Percentiles rank a stretch among this genome's conserved stretches.
phyloP scores from a whole-genome alignment of 495 filamentous ascomycete genomes.

The Elasticomyces elasticus region DNA sequence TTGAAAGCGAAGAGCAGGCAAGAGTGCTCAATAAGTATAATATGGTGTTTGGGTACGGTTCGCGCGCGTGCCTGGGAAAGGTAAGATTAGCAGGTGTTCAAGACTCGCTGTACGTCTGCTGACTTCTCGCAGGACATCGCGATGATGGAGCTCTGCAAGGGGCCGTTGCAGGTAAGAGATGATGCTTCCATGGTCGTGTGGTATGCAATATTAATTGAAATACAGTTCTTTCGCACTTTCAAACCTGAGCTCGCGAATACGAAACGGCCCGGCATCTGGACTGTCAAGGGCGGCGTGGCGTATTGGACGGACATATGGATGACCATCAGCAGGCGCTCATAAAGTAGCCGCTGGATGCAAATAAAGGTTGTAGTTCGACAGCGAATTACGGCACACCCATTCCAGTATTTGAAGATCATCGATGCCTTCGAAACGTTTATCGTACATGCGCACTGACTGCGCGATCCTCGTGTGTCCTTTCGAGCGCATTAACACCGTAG shows the following conservation, averaged over 20 bases:
- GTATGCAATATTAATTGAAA: background rate
- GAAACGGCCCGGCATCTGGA: slow-evolving; percentile 33
- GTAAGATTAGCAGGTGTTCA: background rate
- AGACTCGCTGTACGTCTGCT: background rate
- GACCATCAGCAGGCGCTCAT: slow-evolving; percentile 24
- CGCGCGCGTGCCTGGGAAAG: slow-evolving; percentile 44
- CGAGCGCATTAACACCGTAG: too few species aligned
- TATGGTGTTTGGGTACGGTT: slow-evolving; percentile 46
- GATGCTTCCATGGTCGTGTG: slow-evolving; percentile 18
- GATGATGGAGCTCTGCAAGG: slow-evolving; percentile 48
- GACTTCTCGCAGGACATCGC: slow-evolving; percentile 35
- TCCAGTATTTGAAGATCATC: too few species aligned
- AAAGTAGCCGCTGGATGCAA: background rate
- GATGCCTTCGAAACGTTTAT: too few species aligned
- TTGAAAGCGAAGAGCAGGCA: slow-evolving; percentile 35
- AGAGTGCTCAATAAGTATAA: slow-evolving; percentile 43
- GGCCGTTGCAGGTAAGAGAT: slow-evolving; percentile 37
- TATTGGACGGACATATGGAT: slow-evolving; percentile 42
- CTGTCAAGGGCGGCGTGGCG: slow-evolving; percentile 41
- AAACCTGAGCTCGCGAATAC: slow-evolving; percentile 29
- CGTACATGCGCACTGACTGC: too few species aligned
- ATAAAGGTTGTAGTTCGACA: background rate
- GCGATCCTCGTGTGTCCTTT: too few species aligned
- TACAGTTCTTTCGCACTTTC: slow-evolving; percentile 25
- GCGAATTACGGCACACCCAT: too few species aligned